Conservation (phyloP, 768 basidiomycete species). For the Lyophyllum decastes region DNA sequence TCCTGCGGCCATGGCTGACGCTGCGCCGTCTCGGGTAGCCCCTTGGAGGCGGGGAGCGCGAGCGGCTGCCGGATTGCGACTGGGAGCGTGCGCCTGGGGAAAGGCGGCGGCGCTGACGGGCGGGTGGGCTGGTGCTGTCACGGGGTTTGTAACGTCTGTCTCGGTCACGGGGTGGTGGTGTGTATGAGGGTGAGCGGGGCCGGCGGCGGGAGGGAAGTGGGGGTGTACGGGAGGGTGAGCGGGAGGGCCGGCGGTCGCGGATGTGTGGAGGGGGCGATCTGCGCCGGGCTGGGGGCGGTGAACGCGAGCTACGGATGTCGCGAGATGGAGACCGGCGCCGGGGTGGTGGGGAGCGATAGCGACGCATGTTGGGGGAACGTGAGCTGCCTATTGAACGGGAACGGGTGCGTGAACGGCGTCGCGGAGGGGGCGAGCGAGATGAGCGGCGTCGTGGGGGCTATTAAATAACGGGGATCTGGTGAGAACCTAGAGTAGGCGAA, state of each 20-base stretch:
- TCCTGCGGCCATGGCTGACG: conserved; percentile 37
- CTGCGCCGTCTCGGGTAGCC: conserved; percentile 48
- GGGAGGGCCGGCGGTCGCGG: conserved; percentile 40
- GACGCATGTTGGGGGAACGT: conserved; percentile 30
- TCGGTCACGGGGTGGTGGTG: conserved; percentile 48
- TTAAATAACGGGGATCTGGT: conserved; percentile 2
- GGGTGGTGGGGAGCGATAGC: conserved; percentile 44
- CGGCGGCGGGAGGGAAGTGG: conserved; percentile 37
- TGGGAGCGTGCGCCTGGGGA: conserved; percentile 35
- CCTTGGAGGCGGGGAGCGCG: conserved; percentile 38
- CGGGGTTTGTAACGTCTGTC: conserved; percentile 33
- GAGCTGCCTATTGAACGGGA: conserved; percentile 32
- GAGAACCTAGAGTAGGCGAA: conserved; percentile 6
- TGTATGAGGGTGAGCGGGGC: conserved; percentile 47
- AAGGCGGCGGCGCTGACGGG: conserved; percentile 45
- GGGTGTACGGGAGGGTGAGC: conserved; percentile 43
- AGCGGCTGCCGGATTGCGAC: conserved; percentile 37
- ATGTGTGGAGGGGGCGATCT: conserved; percentile 27
- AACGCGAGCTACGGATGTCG: conserved; percentile 35
- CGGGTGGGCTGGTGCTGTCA: conserved; percentile 59
- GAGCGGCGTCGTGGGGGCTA: conserved; percentile 49
- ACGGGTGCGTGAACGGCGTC: conserved; percentile 44
- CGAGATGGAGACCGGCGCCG: conserved; percentile 41
- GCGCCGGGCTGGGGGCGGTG: conserved; percentile 36
- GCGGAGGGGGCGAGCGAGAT: conserved; percentile 51